phyloP scores from a whole-genome alignment of 2,329 filamentous ascomycete species.

The Neocatenulostroma microsporum region DNA sequence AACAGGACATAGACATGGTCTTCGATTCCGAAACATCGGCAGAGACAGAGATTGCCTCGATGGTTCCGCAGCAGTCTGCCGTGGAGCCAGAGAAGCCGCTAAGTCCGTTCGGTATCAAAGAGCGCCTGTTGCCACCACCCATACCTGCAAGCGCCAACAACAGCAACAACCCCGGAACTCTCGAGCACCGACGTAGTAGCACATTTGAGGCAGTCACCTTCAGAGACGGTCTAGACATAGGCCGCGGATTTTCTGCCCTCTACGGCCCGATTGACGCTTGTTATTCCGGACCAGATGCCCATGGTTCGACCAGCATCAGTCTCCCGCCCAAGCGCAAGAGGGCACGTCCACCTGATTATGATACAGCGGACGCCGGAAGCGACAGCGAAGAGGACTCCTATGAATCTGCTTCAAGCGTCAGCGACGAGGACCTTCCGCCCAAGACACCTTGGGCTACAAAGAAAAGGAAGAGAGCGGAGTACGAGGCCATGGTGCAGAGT shows the following conservation, averaged over 20 bases:
- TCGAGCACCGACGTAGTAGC: constrained; percentile 28
- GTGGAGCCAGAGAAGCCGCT: constrained; percentile 22
- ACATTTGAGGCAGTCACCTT: constrained; percentile 48
- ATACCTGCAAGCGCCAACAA: constrained; percentile 20
- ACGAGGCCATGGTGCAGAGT: constrained; percentile 1
- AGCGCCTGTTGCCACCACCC: constrained; percentile 42
- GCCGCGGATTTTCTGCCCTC: constrained; percentile 43
- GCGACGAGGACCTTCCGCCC: constrained; percentile 17
- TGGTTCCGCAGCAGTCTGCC: too few relatives aligned
- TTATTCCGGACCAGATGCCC: not conserved
- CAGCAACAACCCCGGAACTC: constrained; percentile 3
- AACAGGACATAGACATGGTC: too few relatives aligned
- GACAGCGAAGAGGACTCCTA: constrained; percentile 25
- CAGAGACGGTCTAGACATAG: constrained; percentile 40
- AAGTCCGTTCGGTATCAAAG: constrained; percentile 36
- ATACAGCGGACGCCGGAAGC: too few relatives aligned
- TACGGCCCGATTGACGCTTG: not conserved
- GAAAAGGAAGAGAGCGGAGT: constrained; percentile 20
- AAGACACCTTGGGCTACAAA: constrained; percentile 19
- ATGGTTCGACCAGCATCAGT: constrained; percentile 6
- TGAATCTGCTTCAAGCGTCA: constrained; percentile 15
- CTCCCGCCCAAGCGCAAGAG: constrained; percentile 11
- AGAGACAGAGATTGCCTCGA: too few relatives aligned
- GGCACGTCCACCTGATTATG: constrained; percentile 3
- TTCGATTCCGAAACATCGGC: too few relatives aligned